phyloP scores from a whole-genome alignment of 129 eudicot species.

The Escallonia herrerae region DNA sequence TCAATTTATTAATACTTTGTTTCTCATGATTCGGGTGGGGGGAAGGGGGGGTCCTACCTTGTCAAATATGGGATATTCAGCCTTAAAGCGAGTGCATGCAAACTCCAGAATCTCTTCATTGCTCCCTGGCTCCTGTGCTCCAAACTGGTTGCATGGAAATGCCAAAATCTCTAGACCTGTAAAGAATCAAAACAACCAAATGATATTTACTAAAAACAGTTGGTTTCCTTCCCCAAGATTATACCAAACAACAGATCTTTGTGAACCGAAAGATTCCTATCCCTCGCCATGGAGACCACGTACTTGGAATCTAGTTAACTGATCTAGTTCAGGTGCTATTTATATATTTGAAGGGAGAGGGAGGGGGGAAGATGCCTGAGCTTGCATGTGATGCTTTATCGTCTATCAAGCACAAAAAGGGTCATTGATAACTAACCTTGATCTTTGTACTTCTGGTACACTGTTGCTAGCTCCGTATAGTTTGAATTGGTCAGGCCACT shows the following conservation, averaged over 20 bases:
- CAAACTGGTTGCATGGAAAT: slow-evolving; percentile 93
- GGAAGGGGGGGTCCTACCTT: slow-evolving; percentile 39
- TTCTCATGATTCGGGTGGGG: no score
- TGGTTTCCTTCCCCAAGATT: no score
- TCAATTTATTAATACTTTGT: no score
- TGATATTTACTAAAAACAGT: neutral
- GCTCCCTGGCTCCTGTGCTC: slow-evolving; percentile 88
- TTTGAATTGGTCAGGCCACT: slow-evolving; percentile 89
- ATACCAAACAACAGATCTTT: no score
- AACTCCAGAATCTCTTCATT: slow-evolving; percentile 77
- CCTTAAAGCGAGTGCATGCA: slow-evolving; percentile 95
- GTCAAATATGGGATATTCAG: slow-evolving; percentile 81
- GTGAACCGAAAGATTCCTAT: no score
- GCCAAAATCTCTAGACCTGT: slow-evolving; percentile 90
- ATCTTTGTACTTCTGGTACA: slow-evolving; percentile 76
- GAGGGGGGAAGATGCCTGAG: no score
- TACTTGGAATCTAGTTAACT: no score
- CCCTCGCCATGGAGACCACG: no score
- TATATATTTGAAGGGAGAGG: no score
- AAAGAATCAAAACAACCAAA: neutral
- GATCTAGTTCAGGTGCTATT: no score
- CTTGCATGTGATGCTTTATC: no score
- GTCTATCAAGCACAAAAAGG: neutral
- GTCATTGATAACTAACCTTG: slow-evolving; percentile 46
- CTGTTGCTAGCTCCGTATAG: slow-evolving; percentile 69